phyloP scores from a whole-genome alignment of 495 filamentous ascomycete species.

The Daldinia loculata region DNA sequence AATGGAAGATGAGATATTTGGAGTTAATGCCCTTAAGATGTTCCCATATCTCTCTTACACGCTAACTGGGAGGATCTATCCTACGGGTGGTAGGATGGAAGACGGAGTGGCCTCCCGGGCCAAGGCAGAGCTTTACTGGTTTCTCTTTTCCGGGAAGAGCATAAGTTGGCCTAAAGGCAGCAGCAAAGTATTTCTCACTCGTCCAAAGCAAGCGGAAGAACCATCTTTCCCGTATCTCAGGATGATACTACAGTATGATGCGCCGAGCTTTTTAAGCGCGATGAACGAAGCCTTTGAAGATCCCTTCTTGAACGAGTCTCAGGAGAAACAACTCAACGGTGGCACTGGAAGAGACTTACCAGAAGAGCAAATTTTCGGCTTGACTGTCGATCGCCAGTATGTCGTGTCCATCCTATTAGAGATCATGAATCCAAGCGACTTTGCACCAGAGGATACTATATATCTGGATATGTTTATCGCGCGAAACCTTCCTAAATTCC shows the following conservation, averaged over 20 bases:
- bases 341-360: conserved; percentile 57
- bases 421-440: conserved; percentile 79
- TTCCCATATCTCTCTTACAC: conserved; percentile 94
- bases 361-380: conserved; percentile 70
- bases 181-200: conserved; percentile 62
- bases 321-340: conserved; percentile 64
- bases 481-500: conserved; percentile 94
- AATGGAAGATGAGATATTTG: conserved; percentile 60
- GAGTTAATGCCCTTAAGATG: conserved; percentile 82
- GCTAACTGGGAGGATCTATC: conserved; percentile 91
- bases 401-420: conserved; percentile 88
- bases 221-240: conserved; percentile 84
- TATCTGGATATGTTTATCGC: conserved; percentile 99
- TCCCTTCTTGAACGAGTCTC: conserved; percentile 82
- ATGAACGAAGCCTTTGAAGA: conserved; percentile 98
- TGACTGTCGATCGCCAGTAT: conserved; percentile 88
- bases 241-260: conserved; percentile 85
- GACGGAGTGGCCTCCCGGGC: conserved; percentile 75
- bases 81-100: conserved; percentile 76
- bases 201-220: conserved; percentile 57
- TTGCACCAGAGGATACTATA: conserved; percentile 82
- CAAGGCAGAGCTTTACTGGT: conserved; percentile 89
- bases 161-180: conserved; percentile 69
- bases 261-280: conserved; percentile 91
- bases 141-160: conserved; percentile 85